These are phyloP conservation scores for Liquidambar formosana DNA, from an alignment of 164 flowering plant genomes.

Conservation along the genomic window DNA sequence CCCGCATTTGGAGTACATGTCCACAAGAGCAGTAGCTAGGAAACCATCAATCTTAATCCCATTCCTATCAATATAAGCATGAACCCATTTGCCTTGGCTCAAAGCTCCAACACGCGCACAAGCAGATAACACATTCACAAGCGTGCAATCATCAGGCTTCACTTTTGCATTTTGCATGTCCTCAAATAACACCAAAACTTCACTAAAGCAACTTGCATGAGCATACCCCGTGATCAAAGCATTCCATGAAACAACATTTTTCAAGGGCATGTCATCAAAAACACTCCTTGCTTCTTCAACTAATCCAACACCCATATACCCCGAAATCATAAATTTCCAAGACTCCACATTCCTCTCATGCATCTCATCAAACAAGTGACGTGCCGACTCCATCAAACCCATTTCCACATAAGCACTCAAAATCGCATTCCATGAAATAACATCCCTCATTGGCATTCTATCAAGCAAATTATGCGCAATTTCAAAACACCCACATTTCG, in stretches of 20 bases:
- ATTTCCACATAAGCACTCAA: conserved; percentile 34
- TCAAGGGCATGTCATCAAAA: conserved; percentile 31
- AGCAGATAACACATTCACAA: conserved; percentile 40
- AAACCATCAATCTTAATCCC: conserved; percentile 30
- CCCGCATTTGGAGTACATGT: conserved; percentile 53
- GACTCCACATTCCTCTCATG: conserved; percentile 37
- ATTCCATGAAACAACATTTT: conserved; percentile 44
- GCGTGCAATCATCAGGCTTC: conserved; percentile 29
- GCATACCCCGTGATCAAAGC: conserved; percentile 33
- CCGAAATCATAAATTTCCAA: conserved; percentile 53
- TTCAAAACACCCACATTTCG: conserved; percentile 16
- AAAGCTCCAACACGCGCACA: conserved; percentile 39
- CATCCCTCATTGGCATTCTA: conserved; percentile 29
- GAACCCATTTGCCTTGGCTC: conserved; percentile 46
- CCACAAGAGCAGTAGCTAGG: conserved; percentile 42
- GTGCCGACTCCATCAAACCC: conserved; percentile 30
- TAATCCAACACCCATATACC: conserved; percentile 28
- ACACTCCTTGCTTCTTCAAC: conserved; percentile 29
- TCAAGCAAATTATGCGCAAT: conserved; percentile 32
- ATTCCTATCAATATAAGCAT: conserved; percentile 32
- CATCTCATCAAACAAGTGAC: conserved; percentile 41
- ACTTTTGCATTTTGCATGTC: conserved; percentile 26
- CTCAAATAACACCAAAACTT: conserved; percentile 28
- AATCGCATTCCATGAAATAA: conserved; percentile 44
- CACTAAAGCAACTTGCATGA: conserved; percentile 8